phyloP scores from a whole-genome alignment of 129 eudicot species.

The Sambucus nigra region DNA sequence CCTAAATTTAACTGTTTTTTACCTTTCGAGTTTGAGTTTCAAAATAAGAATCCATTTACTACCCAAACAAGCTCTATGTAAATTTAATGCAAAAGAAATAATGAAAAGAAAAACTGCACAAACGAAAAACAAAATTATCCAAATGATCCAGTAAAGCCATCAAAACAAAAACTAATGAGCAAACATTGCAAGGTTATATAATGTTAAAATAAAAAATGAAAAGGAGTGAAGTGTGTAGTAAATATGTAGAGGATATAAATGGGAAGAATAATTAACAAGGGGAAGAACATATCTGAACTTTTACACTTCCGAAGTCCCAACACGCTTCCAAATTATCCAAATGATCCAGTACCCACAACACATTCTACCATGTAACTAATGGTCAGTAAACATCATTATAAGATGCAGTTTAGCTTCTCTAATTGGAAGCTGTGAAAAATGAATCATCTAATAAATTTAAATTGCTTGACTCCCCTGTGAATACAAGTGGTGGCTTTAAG shows the following conservation, averaged over 20 bases:
- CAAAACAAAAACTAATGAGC: too few relatives aligned
- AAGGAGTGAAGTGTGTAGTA: too few relatives aligned
- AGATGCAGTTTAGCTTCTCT: not conserved
- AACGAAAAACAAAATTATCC: too few relatives aligned
- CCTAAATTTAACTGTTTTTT: too few relatives aligned
- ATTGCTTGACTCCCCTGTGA: not conserved
- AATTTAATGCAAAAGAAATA: too few relatives aligned
- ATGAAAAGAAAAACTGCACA: too few relatives aligned
- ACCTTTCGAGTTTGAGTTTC: too few relatives aligned
- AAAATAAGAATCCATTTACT: too few relatives aligned
- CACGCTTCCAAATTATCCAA: not conserved
- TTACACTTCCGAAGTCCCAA: constrained; percentile 2
- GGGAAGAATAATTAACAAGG: not conserved
- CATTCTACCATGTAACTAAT: constrained; percentile 5
- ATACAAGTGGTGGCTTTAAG: not conserved
- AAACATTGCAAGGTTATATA: too few relatives aligned
- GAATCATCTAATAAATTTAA: not conserved
- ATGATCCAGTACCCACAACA: constrained; percentile 5
- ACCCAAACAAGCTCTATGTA: too few relatives aligned
- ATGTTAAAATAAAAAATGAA: too few relatives aligned
- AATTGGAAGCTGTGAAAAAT: not conserved
- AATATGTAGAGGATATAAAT: not conserved
- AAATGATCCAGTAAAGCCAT: too few relatives aligned
- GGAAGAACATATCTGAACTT: not conserved
- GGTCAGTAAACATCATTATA: not conserved